Percentiles rank a stretch among this genome's conserved stretches.
These are phyloP conservation scores for Spiraea crenata DNA, from an alignment of 331 rosid genomes.

Conservation along the genomic window DNA sequence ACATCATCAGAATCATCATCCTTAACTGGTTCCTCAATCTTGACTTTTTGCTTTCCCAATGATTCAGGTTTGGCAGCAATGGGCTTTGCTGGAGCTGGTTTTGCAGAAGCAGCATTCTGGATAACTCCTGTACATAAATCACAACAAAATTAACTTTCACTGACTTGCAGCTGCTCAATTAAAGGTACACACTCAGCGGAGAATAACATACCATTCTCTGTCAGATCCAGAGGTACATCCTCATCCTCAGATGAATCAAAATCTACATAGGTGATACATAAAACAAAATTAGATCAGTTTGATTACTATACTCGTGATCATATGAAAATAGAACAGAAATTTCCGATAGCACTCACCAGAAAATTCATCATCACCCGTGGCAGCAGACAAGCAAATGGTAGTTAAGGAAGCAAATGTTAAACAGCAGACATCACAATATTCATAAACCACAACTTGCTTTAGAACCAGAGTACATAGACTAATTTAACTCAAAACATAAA, in stretches of 20 bases:
- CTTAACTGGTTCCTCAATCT: constrained; percentile 50
- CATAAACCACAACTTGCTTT: too few relatives aligned
- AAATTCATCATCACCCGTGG: constrained; percentile 21
- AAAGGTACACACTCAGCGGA: too few relatives aligned
- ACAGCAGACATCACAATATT: neutral
- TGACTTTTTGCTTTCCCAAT: constrained; percentile 47
- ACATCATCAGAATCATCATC: constrained; percentile 37
- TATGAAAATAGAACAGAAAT: too few relatives aligned
- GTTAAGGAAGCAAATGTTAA: constrained; percentile 41
- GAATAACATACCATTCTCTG: constrained; percentile 54
- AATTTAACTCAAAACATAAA: neutral
- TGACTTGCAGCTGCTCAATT: too few relatives aligned
- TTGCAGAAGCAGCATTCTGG: constrained; percentile 19
- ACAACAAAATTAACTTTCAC: neutral
- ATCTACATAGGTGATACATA: constrained; percentile 24
- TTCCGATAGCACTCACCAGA: constrained; percentile 37
- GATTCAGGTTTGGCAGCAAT: constrained; percentile 31
- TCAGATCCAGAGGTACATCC: constrained; percentile 22
- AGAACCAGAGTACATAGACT: neutral
- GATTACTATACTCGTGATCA: neutral
- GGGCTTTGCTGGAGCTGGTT: constrained; percentile 31
- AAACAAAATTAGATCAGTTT: neutral
- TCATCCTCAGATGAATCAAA: constrained; percentile 43
- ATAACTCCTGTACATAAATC: constrained; percentile 36
- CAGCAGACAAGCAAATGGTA: neutral